Base-by-base conservation (phyloP, 169 alveolate genomes). In the Plasmodium fragile region DNA sequence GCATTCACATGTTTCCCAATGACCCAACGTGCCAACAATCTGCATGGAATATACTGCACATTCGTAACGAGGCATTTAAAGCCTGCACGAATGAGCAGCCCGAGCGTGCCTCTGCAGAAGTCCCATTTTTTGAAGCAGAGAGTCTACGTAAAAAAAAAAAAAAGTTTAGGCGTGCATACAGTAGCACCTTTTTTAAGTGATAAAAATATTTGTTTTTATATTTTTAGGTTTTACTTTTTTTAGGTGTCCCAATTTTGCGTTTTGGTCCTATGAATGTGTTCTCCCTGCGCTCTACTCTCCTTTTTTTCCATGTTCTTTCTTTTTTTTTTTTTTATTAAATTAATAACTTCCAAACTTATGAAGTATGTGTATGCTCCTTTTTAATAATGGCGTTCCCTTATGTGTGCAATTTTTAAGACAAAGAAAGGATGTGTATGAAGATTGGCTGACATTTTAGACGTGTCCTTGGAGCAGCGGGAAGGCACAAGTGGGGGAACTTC, bases 101-200 rank as follows among this genome's bases (percentile, higher is more conserved):
- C 41, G 6, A 22, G 36, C n/a, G 36, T 25, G 30, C 75, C 36
- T 65, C 75, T 65, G 75, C 75, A 65, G 5, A 25, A 65, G 36
- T 25, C n/a, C 25, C n/a, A 65, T 22, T 65, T 22, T 65, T 65
- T 65, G 75, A 65, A 65, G 75, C 75, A 65, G 75, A 65, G 75
- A 18, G 41, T 49, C 22, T 22, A 49, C 59, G 18, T 16, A 49
- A 49, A 49, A 49, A 49, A 49, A 28, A n/a, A 22, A 22, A 65
- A n/a, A 65, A 25, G 3, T 28, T 22, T 65, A 2, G 36, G 18
- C 16, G 75, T 65, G 75, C 36, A 2, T 34, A 5, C 30, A 8
- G 36, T 65, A 18, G 36, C 75, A 65, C 75, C 75, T 65, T 65
- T 65, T 65, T 65, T 65, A 65, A 65, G 75, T 65, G n/a, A 65